Base-by-base conservation (phyloP, 306 rosid species). In the Gillenia trifoliata region DNA sequence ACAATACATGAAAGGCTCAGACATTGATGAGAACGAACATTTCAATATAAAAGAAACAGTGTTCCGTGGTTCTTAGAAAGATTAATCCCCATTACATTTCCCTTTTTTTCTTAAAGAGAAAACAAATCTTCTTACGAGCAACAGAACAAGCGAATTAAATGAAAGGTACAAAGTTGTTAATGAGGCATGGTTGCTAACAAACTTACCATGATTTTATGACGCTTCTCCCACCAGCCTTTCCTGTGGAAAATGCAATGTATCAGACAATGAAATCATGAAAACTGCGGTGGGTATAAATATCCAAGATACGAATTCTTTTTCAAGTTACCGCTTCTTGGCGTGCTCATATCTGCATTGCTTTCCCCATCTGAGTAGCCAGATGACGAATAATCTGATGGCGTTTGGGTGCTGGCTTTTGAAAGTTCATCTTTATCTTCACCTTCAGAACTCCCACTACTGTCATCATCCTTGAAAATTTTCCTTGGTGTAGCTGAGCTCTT, bases 331-430 rank as follows among this genome's bases (percentile, higher is more conserved):
- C 45, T 68, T 62, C 31, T 74, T 30, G 76, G 80, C 49, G 83
- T 75, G 74, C 66, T 73, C 78, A 68, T 67, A 79, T 78, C 89
- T 73, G 89, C 76, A 61, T 86, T 87, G 83, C 88, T 88, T 77
- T 85, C 88, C 70, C 81, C 92, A 29, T 90, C 98, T 30, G 94
- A 86, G 81, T 63, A 88, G 80, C 85, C 86, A 40, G 92, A 86
- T 28, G 84, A 68, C 20, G 81, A 71, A 75, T 75, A 71, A 75
- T 85, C 86, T 49, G 95, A 88, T 47, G 90, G 91, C 75, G 86
- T 76, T 76, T 74, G 79, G 52, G 89, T 84, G 86, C 91, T 91
- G 68, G 81, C 80, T 85, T 79, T 88, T 20, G 93, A 88, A 75
- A 71, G 34, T 31, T 34, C 73, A 59, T 26, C 30, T 68, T 33